phyloP scores from a whole-genome alignment of 2,329 filamentous ascomycete genomes.

The Erysiphe pulchra region DNA sequence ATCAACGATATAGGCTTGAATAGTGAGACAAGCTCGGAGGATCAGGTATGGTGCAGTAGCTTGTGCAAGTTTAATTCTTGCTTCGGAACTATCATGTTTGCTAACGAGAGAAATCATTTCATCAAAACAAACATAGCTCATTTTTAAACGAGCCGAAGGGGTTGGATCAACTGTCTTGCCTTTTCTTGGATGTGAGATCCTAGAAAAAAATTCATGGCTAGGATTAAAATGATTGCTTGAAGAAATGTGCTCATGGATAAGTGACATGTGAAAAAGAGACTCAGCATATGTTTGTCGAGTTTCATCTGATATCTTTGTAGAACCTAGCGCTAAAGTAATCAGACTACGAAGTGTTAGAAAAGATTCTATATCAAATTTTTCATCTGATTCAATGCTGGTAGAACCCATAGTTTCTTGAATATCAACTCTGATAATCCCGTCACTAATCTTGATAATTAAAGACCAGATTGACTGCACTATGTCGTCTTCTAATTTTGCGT shows the following conservation, averaged over 20 bases:
- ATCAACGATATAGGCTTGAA: slow-evolving; percentile 74
- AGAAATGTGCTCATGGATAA: slow-evolving; percentile 38
- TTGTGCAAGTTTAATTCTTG: slow-evolving; percentile 29
- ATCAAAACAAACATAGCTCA: slow-evolving; percentile 59
- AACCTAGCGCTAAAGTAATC: slow-evolving; percentile 49
- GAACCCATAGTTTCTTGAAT: slow-evolving; percentile 21
- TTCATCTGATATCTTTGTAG: slow-evolving; percentile 34
- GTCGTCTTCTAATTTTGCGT: slow-evolving; percentile 20
- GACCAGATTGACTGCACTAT: slow-evolving; percentile 40
- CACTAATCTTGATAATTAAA: slow-evolving; percentile 34
- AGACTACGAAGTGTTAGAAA: slow-evolving; percentile 45
- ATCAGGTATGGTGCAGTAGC: slow-evolving; percentile 62
- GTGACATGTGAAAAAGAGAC: slow-evolving; percentile 56
- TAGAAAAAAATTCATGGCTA: slow-evolving; percentile 26
- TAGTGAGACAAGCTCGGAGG: slow-evolving; percentile 49
- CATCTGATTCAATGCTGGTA: slow-evolving; percentile 33
- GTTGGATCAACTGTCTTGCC: slow-evolving; percentile 47
- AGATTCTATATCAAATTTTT: slow-evolving; percentile 55
- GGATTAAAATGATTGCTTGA: slow-evolving; percentile 5
- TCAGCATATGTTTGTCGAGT: slow-evolving; percentile 45
- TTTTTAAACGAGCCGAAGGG: slow-evolving; percentile 37
- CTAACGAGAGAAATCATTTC: slow-evolving; percentile 49
- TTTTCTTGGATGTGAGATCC: slow-evolving; percentile 36
- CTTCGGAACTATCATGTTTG: slow-evolving; percentile 18
- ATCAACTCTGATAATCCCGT: slow-evolving; percentile 44